Evolutionary conservation across 2,329 filamentous ascomycete genomes (phyloP), one percentile per base, ranked within the genome.

Genomic region (Fusarium xylarioides): DNA sequence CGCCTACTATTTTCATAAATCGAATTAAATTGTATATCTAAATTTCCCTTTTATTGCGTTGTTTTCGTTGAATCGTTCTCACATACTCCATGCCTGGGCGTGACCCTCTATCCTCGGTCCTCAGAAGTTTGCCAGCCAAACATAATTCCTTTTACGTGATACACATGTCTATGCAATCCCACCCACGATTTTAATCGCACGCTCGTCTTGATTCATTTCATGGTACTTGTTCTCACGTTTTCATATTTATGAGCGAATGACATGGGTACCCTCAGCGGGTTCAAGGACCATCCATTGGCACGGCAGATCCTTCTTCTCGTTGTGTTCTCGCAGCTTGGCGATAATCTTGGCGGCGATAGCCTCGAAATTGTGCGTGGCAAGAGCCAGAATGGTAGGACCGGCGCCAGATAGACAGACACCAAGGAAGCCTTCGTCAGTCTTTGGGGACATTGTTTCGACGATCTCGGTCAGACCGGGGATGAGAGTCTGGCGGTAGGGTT

Each of bases 381-480:
- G 88, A 7, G 95, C 96, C 49, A 99, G 86, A 73, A 99, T 98
- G 34, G 95, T 98, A 28, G 96, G 96, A 0, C 96, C 96, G 12
- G 96, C 96, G 26, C 96, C 96, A 2, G 95, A 98, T 32, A 99
- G 87, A 81, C 96, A 99, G 71, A 98, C 97, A 44, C 96, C 96
- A 60, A 98, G 88, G 60, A 99, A 90, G 11, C 96, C 96, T 4
- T 93, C 91, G 80, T 98, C 94, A 10, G 92, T 92, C 79, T 90
- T 89, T 34, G 95, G 96, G 16, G 93, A 97, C 86, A 98, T 95
- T 68, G 92, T 95, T 81, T 94, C 90, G 58, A 99, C 90, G 60
- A 99, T 95, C 80, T 97, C 93, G 21, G 93, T 92, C 64, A 99
- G 88, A 2, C 95, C 96, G 2, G 96, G 96, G 76, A 99, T 97